A percentile compares a stretch with the other conserved stretches of the same genome.
phyloP scores from a whole-genome alignment of 345 rosid genomes.

The Fremontodendron californicum region DNA sequence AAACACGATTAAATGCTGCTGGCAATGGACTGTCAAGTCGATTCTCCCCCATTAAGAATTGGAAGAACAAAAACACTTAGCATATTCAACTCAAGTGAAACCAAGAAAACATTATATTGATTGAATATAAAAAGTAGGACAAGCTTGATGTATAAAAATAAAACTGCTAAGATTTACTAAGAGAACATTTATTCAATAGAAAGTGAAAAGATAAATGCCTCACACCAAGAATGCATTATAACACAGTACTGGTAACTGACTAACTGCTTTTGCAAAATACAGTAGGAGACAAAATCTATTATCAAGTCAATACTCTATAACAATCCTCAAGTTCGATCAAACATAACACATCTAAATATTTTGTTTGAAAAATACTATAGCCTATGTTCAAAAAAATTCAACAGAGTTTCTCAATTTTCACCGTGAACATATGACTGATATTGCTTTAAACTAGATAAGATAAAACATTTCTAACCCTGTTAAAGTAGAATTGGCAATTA shows the following conservation, averaged over 20 bases:
- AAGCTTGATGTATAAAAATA: background rate
- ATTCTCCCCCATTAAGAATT: constrained; percentile 33
- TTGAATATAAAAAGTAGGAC: background rate
- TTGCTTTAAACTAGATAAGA: background rate
- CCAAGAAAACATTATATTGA: background rate
- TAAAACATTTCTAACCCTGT: background rate
- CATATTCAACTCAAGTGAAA: constrained; percentile 9
- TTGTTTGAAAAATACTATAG: background rate
- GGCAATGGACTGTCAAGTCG: constrained; percentile 70
- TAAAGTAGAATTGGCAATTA: constrained; percentile 3
- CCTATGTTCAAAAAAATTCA: background rate
- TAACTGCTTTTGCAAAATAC: background rate
- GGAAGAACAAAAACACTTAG: constrained; percentile 14
- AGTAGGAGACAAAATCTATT: background rate
- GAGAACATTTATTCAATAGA: constrained; percentile 9
- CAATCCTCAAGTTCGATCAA: background rate
- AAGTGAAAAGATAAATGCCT: constrained; percentile 12
- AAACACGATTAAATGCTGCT: constrained; percentile 80
- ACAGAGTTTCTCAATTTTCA: background rate
- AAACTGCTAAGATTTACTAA: constrained; percentile 6
- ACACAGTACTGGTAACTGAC: background rate
- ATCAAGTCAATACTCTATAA: background rate
- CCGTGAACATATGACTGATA: background rate
- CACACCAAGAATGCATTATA: background rate
- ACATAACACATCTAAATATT: background rate